These are phyloP conservation scores for Apophysomyces variabilis DNA, from an alignment of 371 early-diverging fungal species.

Conservation along the genomic window DNA sequence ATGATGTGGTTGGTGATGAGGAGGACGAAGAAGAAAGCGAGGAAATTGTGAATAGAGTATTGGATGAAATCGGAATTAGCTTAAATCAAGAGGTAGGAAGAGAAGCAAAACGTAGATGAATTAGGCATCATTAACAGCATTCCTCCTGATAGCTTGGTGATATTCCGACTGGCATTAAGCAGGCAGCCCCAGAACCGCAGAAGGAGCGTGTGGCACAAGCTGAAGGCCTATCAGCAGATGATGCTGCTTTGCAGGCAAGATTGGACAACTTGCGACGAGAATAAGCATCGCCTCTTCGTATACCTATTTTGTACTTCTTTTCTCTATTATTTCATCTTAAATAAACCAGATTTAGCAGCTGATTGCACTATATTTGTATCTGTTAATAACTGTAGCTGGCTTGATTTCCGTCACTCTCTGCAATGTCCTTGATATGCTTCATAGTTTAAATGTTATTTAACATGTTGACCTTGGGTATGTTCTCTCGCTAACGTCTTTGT, in stretches of 20 bases:
- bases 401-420: no score
- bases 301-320: not conserved
- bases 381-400: no score
- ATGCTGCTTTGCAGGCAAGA: constrained; percentile 90
- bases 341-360: no score
- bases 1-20: constrained; percentile 94
- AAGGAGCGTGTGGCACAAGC: constrained; percentile 53
- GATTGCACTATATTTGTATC: no score
- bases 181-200: constrained; percentile 44
- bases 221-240: constrained; percentile 71
- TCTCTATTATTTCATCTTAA: not conserved
- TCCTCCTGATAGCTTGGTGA: constrained; percentile 55
- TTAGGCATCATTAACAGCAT: not conserved
- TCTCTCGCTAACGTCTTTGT: no score
- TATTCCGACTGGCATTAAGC: constrained; percentile 61
- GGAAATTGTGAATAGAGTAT: constrained; percentile 87
- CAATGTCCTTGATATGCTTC: no score
- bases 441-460: no score
- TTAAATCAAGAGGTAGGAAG: constrained; percentile 62
- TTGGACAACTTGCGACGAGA: constrained; percentile 88
- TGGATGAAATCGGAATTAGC: constrained; percentile 95
- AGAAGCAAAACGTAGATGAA: not conserved
- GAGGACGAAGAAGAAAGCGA: constrained; percentile 93
- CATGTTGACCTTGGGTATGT: no score
- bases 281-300: constrained; percentile 36